Conservation (phyloP, 345 rosid species). For the Linum tenue region DNA sequence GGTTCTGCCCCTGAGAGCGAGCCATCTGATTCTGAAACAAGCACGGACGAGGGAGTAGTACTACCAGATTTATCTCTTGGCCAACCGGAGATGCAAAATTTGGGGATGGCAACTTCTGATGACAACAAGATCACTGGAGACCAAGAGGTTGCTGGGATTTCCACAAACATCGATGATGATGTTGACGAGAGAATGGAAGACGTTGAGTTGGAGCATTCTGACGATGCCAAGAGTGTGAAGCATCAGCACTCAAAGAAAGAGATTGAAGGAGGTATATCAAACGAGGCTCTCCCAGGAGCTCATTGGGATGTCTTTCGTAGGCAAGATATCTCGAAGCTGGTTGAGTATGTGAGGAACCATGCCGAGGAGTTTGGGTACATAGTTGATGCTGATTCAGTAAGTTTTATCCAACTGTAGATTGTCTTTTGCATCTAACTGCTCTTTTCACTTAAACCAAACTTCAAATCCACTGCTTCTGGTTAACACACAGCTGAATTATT, state of each 20-base stretch:
- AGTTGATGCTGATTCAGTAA: constrained; percentile 36
- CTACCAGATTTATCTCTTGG: constrained; percentile 24
- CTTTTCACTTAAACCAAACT: too few species aligned
- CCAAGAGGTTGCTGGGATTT: constrained; percentile 19
- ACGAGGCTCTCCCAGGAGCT: constrained; percentile 37
- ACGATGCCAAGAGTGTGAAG: constrained; percentile 9
- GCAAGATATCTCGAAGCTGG: constrained; percentile 69
- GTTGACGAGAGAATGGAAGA: background rate
- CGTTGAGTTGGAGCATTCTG: constrained; percentile 1
- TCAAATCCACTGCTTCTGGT: background rate
- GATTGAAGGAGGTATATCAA: constrained; percentile 9
- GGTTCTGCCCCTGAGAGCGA: constrained; percentile 16
- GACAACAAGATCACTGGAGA: constrained; percentile 29
- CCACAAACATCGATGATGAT: constrained; percentile 5
- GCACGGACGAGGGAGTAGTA: constrained; percentile 19
- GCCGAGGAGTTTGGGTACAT: constrained; percentile 33
- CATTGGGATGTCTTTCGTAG: constrained; percentile 79
- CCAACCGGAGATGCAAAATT: constrained; percentile 23
- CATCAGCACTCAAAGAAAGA: constrained; percentile 15
- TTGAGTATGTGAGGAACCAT: constrained; percentile 39
- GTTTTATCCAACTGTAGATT: constrained; percentile 14
- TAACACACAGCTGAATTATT: constrained; percentile 8
- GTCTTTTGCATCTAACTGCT: background rate
- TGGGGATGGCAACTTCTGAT: constrained; percentile 18
- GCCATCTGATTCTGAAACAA: constrained; percentile 18